These are phyloP conservation scores for Yamadazyma dushanensis DNA, from an alignment of 1,139 yeast genomes.

Conservation along the genomic window DNA sequence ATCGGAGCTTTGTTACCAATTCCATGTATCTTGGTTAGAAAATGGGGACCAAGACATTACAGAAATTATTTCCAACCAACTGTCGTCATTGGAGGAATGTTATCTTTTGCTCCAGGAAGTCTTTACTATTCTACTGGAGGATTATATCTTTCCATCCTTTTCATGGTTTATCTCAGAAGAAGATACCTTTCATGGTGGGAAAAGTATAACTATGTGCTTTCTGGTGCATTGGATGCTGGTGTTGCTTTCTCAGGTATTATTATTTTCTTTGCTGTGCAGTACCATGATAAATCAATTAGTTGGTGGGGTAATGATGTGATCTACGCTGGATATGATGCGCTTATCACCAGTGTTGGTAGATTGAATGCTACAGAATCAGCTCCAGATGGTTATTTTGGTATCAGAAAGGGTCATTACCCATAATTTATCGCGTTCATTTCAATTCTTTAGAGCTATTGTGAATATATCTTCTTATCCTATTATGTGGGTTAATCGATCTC, in stretches of 20 bases:
- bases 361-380: constrained; percentile 24
- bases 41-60: constrained; percentile 26
- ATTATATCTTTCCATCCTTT: constrained; percentile 42
- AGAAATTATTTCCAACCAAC: constrained; percentile 41
- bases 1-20: constrained; percentile 50
- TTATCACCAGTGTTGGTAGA: constrained; percentile 19
- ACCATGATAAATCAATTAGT: constrained; percentile 31
- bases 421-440: constrained; percentile 10
- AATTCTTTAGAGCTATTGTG: not conserved
- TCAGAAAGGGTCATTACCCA: constrained; percentile 39
- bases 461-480: no score
- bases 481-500: no score
- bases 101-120: constrained; percentile 55
- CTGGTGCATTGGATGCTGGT: constrained; percentile 58
- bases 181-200: constrained; percentile 59
- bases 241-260: constrained; percentile 56
- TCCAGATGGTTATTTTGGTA: constrained; percentile 49
- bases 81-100: constrained; percentile 37
- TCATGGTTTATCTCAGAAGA: constrained; percentile 52
- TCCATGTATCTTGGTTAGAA: constrained; percentile 39
- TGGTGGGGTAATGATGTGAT: constrained; percentile 64
- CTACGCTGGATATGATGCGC: constrained; percentile 43
- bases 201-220: constrained; percentile 59
- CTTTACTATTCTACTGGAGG: constrained; percentile 54
- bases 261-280: constrained; percentile 58